These are phyloP conservation scores for Globisporangium uncinulatum DNA, from an alignment of 352 stramenopile species.

Conservation along the genomic window DNA sequence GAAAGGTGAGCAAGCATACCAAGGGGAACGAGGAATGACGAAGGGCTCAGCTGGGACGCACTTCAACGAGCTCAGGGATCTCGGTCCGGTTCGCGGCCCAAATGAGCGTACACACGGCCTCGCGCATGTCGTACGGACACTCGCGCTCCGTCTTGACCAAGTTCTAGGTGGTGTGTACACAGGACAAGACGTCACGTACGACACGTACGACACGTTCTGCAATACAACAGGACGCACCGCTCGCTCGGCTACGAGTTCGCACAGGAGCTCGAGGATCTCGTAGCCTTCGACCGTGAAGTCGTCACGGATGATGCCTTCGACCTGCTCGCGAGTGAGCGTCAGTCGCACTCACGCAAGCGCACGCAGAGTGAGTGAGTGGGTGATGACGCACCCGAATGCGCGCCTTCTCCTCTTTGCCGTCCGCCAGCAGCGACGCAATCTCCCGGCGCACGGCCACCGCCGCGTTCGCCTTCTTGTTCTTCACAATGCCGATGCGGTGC, in stretches of 20 bases:
- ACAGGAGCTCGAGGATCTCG: slow-evolving; percentile 93
- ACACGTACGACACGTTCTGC: not conserved
- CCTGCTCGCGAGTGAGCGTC: slow-evolving; percentile 22
- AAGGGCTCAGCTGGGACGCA: slow-evolving; percentile 16
- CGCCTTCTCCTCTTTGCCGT: slow-evolving; percentile 92
- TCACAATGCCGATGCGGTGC: slow-evolving; percentile 86
- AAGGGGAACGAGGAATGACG: too few species aligned
- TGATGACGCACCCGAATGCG: slow-evolving; percentile 83
- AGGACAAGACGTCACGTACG: too few species aligned
- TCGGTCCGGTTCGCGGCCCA: slow-evolving; percentile 89
- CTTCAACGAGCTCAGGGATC: slow-evolving; percentile 90
- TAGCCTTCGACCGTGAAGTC: slow-evolving; percentile 96
- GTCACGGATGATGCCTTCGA: slow-evolving; percentile 92
- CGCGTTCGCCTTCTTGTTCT: slow-evolving; percentile 89
- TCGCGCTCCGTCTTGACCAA: slow-evolving; percentile 89
- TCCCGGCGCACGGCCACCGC: slow-evolving; percentile 69
- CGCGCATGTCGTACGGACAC: slow-evolving; percentile 92
- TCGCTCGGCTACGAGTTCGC: slow-evolving; percentile 90
- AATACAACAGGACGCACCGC: slow-evolving; percentile 38
- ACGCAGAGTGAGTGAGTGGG: not conserved
- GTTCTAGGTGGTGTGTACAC: slow-evolving; percentile 29
- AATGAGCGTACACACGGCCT: slow-evolving; percentile 92
- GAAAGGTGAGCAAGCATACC: too few species aligned
- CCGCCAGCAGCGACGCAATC: slow-evolving; percentile 70
- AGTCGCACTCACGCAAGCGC: not conserved